phyloP scores from a whole-genome alignment of 2,329 filamentous ascomycete genomes.

The Cyphellophora europaea region DNA sequence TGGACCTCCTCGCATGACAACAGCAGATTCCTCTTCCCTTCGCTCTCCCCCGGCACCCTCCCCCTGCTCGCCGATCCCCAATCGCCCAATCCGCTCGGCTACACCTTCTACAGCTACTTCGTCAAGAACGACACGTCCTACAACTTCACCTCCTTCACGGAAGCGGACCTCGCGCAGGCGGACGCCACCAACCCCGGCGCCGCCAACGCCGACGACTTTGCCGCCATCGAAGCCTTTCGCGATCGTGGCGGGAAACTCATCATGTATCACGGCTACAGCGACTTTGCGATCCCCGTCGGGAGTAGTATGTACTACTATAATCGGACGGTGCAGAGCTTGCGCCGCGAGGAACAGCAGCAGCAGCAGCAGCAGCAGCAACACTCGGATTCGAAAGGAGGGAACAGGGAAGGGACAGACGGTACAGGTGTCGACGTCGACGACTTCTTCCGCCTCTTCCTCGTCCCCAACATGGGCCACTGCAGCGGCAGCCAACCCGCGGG shows the following conservation, averaged over 20 bases:
- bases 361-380: too few species aligned
- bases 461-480: slow-evolving; percentile 47
- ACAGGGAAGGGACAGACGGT: too few species aligned
- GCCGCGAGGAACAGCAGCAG: too few species aligned
- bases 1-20: neutral
- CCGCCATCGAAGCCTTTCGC: slow-evolving; percentile 31
- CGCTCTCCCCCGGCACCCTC: neutral
- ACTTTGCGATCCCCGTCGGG: slow-evolving; percentile 43
- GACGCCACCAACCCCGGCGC: neutral
- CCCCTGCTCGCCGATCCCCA: neutral
- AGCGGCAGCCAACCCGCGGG: slow-evolving; percentile 12
- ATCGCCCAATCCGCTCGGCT: neutral
- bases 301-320: slow-evolving; percentile 44
- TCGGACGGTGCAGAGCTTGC: slow-evolving; percentile 31
- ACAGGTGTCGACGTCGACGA: slow-evolving; percentile 25
- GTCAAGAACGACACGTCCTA: neutral
- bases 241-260: slow-evolving; percentile 32
- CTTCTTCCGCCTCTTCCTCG: slow-evolving; percentile 40
- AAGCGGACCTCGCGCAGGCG: neutral
- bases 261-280: slow-evolving; percentile 33
- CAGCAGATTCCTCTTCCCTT: neutral
- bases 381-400: too few species aligned
- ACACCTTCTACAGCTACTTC: neutral
- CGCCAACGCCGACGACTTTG: slow-evolving; percentile 4
- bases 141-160: neutral